Conservation (phyloP, 495 filamentous ascomycete genomes). For the Pyrenopolyporus hunteri region DNA sequence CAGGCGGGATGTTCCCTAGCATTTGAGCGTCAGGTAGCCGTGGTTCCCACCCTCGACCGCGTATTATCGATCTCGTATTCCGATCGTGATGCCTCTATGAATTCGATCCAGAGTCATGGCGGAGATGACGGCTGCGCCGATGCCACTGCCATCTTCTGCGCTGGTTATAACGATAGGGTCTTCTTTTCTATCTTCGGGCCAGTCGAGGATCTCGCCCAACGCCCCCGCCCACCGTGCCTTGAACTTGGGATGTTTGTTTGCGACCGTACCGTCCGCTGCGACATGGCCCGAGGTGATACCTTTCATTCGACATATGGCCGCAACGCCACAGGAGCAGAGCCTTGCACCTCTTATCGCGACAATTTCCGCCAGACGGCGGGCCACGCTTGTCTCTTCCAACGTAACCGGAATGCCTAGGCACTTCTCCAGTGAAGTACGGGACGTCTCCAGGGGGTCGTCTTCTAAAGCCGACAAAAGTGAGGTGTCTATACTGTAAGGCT, state of each 20-base stretch:
- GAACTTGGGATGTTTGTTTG: conserved; percentile 88
- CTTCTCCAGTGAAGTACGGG: conserved; percentile 65
- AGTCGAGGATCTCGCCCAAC: conserved; percentile 83
- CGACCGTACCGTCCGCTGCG: conserved; percentile 80
- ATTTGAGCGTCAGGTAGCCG: background rate
- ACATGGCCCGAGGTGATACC: conserved; percentile 75
- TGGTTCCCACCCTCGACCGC: no score
- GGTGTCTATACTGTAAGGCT: conserved; percentile 75
- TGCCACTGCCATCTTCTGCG: conserved; percentile 82
- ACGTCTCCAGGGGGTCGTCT: conserved; percentile 77
- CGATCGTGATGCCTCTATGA: conserved; percentile 66
- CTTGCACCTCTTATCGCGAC: conserved; percentile 82
- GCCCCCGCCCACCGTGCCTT: conserved; percentile 76
- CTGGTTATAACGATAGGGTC: conserved; percentile 74
- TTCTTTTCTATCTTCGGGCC: conserved; percentile 62
- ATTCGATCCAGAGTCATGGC: conserved; percentile 79
- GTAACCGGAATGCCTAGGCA: conserved; percentile 64
- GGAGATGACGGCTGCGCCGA: conserved; percentile 80
- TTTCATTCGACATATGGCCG: conserved; percentile 85
- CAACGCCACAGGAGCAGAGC: conserved; percentile 79
- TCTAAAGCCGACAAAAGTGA: conserved; percentile 79
- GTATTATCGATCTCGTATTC: conserved; percentile 50
- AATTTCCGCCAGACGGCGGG: conserved; percentile 74
- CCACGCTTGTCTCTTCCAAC: conserved; percentile 71
- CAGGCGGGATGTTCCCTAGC: no score